Conservation (phyloP, 371 early-diverging fungal species). For the Chytridium lagenaria region DNA sequence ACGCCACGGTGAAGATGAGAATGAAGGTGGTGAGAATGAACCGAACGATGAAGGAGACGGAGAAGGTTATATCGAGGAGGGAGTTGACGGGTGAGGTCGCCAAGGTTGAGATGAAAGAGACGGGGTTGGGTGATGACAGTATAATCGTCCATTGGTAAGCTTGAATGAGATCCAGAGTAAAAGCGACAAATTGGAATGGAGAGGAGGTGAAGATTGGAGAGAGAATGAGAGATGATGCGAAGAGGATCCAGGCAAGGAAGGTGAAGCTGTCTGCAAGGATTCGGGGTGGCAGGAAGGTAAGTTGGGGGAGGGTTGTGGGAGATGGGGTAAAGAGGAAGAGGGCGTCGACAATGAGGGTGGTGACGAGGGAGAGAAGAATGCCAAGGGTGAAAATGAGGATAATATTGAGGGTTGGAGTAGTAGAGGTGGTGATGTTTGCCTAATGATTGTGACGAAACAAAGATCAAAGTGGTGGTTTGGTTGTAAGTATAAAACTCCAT, state of each 20-base stretch:
- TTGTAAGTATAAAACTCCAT: too few species aligned
- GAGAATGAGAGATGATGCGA: slow-evolving; percentile 11
- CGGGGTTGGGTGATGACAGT: background rate
- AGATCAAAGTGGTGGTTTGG: slow-evolving; percentile 19
- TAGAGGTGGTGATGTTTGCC: background rate
- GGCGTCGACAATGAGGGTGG: slow-evolving; percentile 29
- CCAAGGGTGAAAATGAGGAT: background rate
- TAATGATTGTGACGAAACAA: background rate
- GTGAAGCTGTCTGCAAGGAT: slow-evolving; percentile 28
- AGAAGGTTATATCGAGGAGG: too few species aligned
- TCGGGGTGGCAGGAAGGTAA: slow-evolving; percentile 22
- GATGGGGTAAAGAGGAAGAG: slow-evolving; percentile 7
- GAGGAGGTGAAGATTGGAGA: background rate
- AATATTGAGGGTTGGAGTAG: slow-evolving; percentile 5
- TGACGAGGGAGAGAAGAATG: slow-evolving; percentile 21
- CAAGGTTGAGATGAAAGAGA: slow-evolving; percentile 11
- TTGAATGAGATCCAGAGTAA: slow-evolving; percentile 19
- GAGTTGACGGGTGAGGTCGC: too few species aligned
- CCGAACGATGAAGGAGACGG: too few species aligned
- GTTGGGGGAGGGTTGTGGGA: background rate
- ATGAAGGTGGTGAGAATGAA: background rate
- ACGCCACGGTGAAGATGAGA: background rate
- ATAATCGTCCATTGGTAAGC: slow-evolving; percentile 25
- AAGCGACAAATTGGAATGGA: slow-evolving; percentile 27
- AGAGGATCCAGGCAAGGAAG: slow-evolving; percentile 36